These are phyloP conservation scores for Saturnispora diversa DNA, from an alignment of 805 yeast genomes.

Conservation along the genomic window DNA sequence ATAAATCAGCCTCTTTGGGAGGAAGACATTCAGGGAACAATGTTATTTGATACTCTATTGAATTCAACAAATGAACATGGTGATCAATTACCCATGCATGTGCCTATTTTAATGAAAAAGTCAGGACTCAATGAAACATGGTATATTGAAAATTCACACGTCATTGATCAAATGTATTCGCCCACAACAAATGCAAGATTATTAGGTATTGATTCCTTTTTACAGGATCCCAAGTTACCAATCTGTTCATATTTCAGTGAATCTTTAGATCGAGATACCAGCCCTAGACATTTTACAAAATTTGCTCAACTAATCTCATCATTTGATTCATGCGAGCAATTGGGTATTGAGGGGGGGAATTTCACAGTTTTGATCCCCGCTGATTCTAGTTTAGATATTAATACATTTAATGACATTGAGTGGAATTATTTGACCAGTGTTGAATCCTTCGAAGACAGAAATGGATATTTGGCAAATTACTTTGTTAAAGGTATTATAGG, in stretches of 20 bases:
- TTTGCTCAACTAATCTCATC: slow-evolving; percentile 18
- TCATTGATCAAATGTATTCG: slow-evolving; percentile 51
- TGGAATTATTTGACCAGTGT: slow-evolving; percentile 33
- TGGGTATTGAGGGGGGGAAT: slow-evolving; percentile 21
- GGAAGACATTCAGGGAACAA: slow-evolving; percentile 25
- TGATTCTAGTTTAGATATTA: slow-evolving; percentile 29
- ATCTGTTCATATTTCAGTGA: slow-evolving; percentile 31
- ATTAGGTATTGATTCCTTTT: slow-evolving; percentile 48
- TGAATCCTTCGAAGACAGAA: slow-evolving; percentile 27
- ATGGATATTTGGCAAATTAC: slow-evolving; percentile 26
- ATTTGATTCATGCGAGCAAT: slow-evolving; percentile 18
- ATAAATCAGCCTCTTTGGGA: slow-evolving; percentile 29
- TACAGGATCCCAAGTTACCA: slow-evolving; percentile 31
- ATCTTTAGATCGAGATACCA: slow-evolving; percentile 14
- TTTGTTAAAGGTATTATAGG: slow-evolving; percentile 39
- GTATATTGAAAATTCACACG: slow-evolving; percentile 37
- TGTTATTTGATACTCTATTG: slow-evolving; percentile 22
- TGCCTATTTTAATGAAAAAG: slow-evolving; percentile 31
- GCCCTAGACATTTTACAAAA: slow-evolving; percentile 14
- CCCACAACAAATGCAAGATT: slow-evolving; percentile 56
- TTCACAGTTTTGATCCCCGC: slow-evolving; percentile 41
- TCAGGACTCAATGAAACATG: slow-evolving; percentile 19
- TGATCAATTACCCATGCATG: slow-evolving; percentile 9
- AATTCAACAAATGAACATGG: slow-evolving; percentile 18
- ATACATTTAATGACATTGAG: slow-evolving; percentile 36